phyloP scores from a whole-genome alignment of 129 eudicot genomes.

The Chrysanthemum seticuspe region DNA sequence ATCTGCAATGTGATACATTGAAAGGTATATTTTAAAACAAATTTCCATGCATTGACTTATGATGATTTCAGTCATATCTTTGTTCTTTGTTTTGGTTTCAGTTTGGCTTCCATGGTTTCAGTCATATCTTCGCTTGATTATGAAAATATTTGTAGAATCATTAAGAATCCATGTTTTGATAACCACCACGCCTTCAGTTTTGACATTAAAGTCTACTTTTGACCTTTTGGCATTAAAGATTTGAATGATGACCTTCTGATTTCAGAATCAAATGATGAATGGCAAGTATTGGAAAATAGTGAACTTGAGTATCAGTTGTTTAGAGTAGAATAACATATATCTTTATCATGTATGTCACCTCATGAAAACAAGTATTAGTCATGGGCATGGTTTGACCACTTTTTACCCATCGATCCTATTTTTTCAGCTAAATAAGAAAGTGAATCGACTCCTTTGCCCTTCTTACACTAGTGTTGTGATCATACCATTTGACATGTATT shows the following conservation, averaged over 20 bases:
- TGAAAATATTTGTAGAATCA: no score
- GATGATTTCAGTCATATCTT: no score
- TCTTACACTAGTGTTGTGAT: not conserved
- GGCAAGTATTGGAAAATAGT: not conserved
- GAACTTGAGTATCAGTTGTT: not conserved
- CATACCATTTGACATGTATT: not conserved
- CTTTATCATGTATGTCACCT: not conserved
- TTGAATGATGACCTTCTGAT: not conserved
- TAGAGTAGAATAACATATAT: not conserved
- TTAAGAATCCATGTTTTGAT: not conserved
- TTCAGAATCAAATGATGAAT: not conserved
- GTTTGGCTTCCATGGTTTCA: not conserved
- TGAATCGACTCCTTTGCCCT: not conserved
- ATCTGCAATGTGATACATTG: no score
- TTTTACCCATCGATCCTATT: not conserved
- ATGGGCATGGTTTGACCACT: not conserved
- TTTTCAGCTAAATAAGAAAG: not conserved
- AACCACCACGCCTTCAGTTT: not conserved
- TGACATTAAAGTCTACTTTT: not conserved
- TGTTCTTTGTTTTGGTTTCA: no score
- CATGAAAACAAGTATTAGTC: not conserved
- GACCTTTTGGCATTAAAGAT: not conserved
- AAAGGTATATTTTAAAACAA: not conserved
- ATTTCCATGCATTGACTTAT: constrained; percentile 10
- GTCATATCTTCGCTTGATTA: not conserved